Percentiles rank a stretch among this genome's conserved stretches.
Conservation (phyloP, 2,329 filamentous ascomycete genomes). For the Rosellinia necatrix region DNA sequence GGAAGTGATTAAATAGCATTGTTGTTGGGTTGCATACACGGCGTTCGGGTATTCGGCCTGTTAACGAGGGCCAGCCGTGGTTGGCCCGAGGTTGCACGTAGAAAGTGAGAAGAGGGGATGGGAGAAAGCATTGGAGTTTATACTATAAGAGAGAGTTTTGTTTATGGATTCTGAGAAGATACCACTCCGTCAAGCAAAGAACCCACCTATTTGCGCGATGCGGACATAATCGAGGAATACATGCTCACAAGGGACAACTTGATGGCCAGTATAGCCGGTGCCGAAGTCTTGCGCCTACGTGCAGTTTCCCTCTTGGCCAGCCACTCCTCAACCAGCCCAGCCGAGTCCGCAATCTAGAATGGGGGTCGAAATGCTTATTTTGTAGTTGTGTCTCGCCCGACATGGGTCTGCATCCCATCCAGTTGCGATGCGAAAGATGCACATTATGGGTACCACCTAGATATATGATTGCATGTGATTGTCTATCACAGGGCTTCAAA, state of each 20-base stretch:
- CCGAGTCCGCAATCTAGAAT: too few relatives aligned
- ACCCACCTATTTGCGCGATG: slow-evolving; percentile 18
- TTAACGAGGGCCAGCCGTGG: slow-evolving; percentile 20
- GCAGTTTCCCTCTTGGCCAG: too few relatives aligned
- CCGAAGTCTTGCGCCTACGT: too few relatives aligned
- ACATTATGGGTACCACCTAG: too few relatives aligned
- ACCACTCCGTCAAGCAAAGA: slow-evolving; percentile 23
- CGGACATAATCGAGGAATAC: slow-evolving; percentile 9
- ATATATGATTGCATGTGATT: not conserved
- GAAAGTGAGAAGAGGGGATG: slow-evolving; percentile 18
- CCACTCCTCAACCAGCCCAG: too few relatives aligned
- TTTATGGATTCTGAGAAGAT: slow-evolving; percentile 24
- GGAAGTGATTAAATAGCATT: slow-evolving; percentile 24
- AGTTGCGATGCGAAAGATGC: too few relatives aligned
- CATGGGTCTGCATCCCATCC: too few relatives aligned
- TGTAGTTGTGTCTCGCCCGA: too few relatives aligned
- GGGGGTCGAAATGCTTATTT: too few relatives aligned
- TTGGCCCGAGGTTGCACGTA: slow-evolving; percentile 21
- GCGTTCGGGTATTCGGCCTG: slow-evolving; percentile 35
- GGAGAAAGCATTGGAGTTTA: slow-evolving; percentile 15
- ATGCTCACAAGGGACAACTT: slow-evolving; percentile 3
- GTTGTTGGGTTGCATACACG: slow-evolving; percentile 34
- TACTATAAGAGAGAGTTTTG: slow-evolving; percentile 23
- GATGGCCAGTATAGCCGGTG: too few relatives aligned
- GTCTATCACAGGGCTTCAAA: not conserved